Base-by-base conservation (phyloP, 495 filamentous ascomycete genomes). In the Apiosordaria backusii region DNA sequence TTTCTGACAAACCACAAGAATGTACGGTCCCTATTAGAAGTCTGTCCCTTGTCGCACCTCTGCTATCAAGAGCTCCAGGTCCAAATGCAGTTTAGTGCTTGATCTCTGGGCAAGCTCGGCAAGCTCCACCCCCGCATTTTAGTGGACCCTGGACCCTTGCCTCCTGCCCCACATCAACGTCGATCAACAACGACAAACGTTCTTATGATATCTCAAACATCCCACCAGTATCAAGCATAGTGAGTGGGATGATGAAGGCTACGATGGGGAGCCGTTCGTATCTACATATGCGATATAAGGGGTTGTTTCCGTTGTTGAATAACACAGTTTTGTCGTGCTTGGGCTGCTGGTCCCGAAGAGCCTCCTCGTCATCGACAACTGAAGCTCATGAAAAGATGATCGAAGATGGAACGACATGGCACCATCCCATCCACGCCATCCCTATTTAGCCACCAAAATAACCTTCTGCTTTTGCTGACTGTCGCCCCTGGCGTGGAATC, bases 81-180 rank as follows among this genome's bases (percentile, higher is more conserved):
- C 35, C 35, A 45, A 45, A 45, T 45, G 2, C 10, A 45, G 35
- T 45, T 13, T 45, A 45, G 35, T 15, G 35, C 35, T 13, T 15
- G 35, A 45, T 45, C 35, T 45, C 35, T 45, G 35, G 35, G 35
- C 10, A 45, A 45, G 35, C 35, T 45, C 35, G 35, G 52, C n/a
- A 55, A 23, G 52, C n/a, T 23, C 52, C 52, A 55, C 52, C 52
- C 52, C 52, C 52, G 52, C 52, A 55, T 55, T 23, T 55, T 4
- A n/a, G 22, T 55, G 35, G 35, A 45, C 9, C 35, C 35, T 45
- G 35, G 35, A 45, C 35, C 35, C 35, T 45, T 7, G 35, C n/a
- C 4, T 15, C 0, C 16, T 23, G 52, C 52, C 52, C 52, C 52
- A 55, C 52, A 19, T 55, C 52, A 55, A 55, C 52, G 52, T 23